phyloP scores from a whole-genome alignment of 2,329 filamentous ascomycete species.

The Fusarium heterosporum region DNA sequence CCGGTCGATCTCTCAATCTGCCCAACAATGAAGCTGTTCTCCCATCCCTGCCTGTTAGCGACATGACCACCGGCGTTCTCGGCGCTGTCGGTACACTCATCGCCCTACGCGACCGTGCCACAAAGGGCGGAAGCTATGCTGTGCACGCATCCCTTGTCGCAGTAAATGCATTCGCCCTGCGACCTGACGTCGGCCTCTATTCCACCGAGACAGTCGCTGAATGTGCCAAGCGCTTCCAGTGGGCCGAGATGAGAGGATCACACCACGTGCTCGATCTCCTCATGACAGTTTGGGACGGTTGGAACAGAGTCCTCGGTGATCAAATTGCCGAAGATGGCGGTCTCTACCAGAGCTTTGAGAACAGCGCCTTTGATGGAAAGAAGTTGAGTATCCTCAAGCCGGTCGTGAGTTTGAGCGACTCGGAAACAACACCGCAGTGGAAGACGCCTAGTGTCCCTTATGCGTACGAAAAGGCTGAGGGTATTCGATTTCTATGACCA shows the following conservation, averaged over 20 bases:
- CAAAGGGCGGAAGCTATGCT: conserved; percentile 28
- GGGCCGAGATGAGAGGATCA: conserved; percentile 22
- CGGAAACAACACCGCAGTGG: conserved; percentile 4
- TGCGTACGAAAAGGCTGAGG: conserved; percentile 21
- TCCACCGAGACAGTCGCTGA: conserved; percentile 9
- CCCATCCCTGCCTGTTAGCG: conserved; percentile 45
- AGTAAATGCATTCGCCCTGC: conserved; percentile 16
- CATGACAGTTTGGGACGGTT: conserved; percentile 20
- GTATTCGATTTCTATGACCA: background rate
- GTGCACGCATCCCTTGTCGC: conserved; percentile 17
- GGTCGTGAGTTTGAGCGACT: conserved; percentile 3
- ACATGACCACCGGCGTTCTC: conserved; percentile 52
- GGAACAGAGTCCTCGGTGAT: conserved; percentile 6
- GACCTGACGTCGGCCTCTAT: conserved; percentile 4
- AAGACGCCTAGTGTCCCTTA: conserved; percentile 27
- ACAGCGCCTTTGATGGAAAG: conserved; percentile 18
- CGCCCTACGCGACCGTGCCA: conserved; percentile 50
- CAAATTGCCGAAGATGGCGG: conserved; percentile 6
- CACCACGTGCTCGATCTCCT: conserved; percentile 27
- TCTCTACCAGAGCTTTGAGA: conserved; percentile 15
- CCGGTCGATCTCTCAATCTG: conserved; percentile 4
- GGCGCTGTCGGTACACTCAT: conserved; percentile 50
- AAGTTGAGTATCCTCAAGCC: conserved; percentile 24
- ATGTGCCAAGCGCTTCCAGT: conserved; percentile 19
- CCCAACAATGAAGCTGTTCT: conserved; percentile 38